A percentile compares a stretch with the other conserved stretches of the same genome.
Evolutionary conservation across 2,329 filamentous ascomycete genomes (phyloP).

Genomic region (Penicillium freii): DNA sequence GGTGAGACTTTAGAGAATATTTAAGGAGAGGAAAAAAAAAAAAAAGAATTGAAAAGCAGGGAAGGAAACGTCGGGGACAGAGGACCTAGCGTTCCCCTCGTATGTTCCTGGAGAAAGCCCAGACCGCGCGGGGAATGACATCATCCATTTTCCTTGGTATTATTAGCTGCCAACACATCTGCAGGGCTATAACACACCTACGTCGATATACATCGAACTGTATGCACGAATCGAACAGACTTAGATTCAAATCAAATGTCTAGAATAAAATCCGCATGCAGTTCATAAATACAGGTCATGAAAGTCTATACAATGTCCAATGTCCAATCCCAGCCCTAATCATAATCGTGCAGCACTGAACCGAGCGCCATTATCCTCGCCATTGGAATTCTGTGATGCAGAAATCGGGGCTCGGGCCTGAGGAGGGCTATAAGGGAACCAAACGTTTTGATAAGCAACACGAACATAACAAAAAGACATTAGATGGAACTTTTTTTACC

Average conservation of each 20-base stretch:
- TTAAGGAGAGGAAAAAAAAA: background rate
- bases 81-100: slow-evolving; percentile 10
- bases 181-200: background rate
- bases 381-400: slow-evolving; percentile 13
- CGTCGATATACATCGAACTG: background rate
- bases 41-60: slow-evolving; percentile 1
- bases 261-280: slow-evolving; percentile 4
- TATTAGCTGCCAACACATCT: background rate
- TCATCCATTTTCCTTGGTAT: slow-evolving; percentile 10
- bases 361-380: slow-evolving; percentile 17
- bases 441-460: slow-evolving; percentile 24
- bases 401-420: slow-evolving; percentile 16
- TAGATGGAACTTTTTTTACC: slow-evolving; percentile 32
- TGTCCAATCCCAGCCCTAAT: slow-evolving; percentile 7
- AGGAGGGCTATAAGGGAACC: slow-evolving; percentile 19
- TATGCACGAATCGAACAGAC: background rate
- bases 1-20: background rate
- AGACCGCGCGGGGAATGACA: slow-evolving; percentile 12
- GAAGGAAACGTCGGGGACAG: background rate
- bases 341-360: slow-evolving; percentile 22
- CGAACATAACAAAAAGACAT: slow-evolving; percentile 5
- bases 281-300: slow-evolving; percentile 22
- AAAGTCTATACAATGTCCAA: slow-evolving; percentile 20
- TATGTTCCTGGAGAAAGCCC: slow-evolving; percentile 12
- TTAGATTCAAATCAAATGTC: background rate